Percentiles rank a stretch among this genome's conserved stretches.
Evolutionary conservation across 2,329 filamentous ascomycete species (phyloP).

Genomic region (Parastagonospora avenae): DNA sequence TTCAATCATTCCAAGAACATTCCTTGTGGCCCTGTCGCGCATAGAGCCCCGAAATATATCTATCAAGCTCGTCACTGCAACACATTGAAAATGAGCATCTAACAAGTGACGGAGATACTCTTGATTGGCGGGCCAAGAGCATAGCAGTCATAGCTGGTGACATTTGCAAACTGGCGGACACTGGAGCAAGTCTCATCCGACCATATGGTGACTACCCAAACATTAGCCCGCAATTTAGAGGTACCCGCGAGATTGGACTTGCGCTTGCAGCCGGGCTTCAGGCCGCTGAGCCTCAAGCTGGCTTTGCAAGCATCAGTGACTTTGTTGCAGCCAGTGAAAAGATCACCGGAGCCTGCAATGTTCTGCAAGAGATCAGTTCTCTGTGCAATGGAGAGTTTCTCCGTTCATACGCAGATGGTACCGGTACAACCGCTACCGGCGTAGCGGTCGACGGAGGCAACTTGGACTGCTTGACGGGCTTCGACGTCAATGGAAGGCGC

Average conservation of each 20-base stretch:
- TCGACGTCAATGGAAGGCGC: slow-evolving; percentile 4
- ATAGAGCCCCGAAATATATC: neutral
- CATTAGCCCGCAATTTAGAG: neutral
- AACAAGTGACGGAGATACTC: slow-evolving; percentile 12
- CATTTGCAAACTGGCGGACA: slow-evolving; percentile 6
- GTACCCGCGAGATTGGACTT: neutral
- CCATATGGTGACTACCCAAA: slow-evolving; percentile 12
- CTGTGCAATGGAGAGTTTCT: neutral
- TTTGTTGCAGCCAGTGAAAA: slow-evolving; percentile 14
- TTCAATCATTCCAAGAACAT: neutral
- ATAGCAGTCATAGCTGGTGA: slow-evolving; percentile 8
- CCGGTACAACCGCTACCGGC: slow-evolving; percentile 12
- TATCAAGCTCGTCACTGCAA: neutral
- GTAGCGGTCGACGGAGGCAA: slow-evolving; percentile 21
- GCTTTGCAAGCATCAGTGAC: slow-evolving; percentile 13
- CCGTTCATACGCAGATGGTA: slow-evolving; percentile 7
- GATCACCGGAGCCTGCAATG: slow-evolving; percentile 17
- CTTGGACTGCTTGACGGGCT: slow-evolving; percentile 6
- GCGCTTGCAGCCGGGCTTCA: slow-evolving; percentile 17
- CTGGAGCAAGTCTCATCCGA: slow-evolving; percentile 6
- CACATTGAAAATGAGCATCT: slow-evolving; percentile 3
- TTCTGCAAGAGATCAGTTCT: slow-evolving; percentile 3
- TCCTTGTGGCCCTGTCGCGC: neutral
- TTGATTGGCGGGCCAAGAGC: slow-evolving; percentile 11
- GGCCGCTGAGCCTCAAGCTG: slow-evolving; percentile 15